These are phyloP conservation scores for Parmelia sp. DNA, from an alignment of 495 filamentous ascomycete species.

Conservation along the genomic window DNA sequence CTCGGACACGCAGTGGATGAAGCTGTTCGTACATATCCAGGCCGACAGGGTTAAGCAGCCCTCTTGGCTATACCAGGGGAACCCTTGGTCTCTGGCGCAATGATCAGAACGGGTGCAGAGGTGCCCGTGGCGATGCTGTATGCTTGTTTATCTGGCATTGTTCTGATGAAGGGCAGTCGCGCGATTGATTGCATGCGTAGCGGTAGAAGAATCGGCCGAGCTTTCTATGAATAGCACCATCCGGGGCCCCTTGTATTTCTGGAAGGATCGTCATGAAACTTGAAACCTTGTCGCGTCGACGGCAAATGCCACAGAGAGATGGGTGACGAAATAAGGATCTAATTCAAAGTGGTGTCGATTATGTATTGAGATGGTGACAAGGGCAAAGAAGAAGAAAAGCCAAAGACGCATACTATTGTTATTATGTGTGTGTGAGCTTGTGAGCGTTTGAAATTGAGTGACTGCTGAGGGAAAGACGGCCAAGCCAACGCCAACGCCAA, in stretches of 20 bases:
- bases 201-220: too few species aligned
- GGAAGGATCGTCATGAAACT: background rate
- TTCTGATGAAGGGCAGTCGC: background rate
- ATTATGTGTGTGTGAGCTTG: too few species aligned
- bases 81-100: background rate
- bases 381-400: background rate
- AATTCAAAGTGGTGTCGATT: background rate
- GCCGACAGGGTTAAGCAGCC: background rate
- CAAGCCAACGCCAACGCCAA: too few species aligned
- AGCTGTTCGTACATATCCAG: background rate
- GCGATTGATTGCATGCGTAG: too few species aligned
- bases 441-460: too few species aligned
- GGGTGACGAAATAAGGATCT: background rate
- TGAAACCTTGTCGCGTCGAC: background rate
- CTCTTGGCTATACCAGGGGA: background rate
- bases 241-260: background rate
- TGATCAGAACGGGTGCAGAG: background rate
- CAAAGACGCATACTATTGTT: too few species aligned
- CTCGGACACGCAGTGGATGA: background rate
- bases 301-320: background rate
- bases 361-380: background rate
- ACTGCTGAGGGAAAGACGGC: too few species aligned
- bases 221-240: background rate
- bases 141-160: background rate
- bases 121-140: background rate